Conservation (phyloP, 192 early-diverging fungal species). For the Mortierella alpina region DNA sequence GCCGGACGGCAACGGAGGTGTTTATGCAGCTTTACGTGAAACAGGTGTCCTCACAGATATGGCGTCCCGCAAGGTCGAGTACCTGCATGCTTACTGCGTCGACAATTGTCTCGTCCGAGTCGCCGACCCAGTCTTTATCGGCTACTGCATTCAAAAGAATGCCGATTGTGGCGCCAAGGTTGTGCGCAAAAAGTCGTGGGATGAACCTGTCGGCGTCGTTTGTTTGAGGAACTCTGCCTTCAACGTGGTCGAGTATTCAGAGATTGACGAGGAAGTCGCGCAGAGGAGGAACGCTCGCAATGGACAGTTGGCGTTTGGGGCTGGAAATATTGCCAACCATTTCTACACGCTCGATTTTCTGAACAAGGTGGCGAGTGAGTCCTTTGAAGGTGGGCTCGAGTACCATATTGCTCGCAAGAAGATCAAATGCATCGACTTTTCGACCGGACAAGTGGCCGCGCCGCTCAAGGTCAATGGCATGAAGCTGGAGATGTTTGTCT, state of each 20-base stretch:
- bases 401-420: conserved; percentile 99
- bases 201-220: conserved; percentile 96
- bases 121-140: conserved; percentile 96
- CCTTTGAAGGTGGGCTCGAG: conserved; percentile 86
- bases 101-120: conserved; percentile 98
- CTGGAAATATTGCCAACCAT: conserved; percentile 99
- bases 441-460: conserved; percentile 72
- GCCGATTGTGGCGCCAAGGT: conserved; percentile 96
- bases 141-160: conserved; percentile 88
- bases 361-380: conserved; percentile 72
- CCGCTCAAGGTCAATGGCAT: conserved; percentile 93
- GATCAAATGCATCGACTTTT: conserved; percentile 90
- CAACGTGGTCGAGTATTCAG: conserved; percentile 96
- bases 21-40: conserved; percentile 91
- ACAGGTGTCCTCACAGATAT: conserved; percentile 87
- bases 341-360: conserved; percentile 96
- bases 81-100: conserved; percentile 95
- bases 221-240: conserved; percentile 86
- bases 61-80: conserved; percentile 83
- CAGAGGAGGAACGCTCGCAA: conserved; percentile 70
- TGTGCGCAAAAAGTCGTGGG: conserved; percentile 87
- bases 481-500: conserved; percentile 99
- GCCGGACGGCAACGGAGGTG: conserved; percentile 93
- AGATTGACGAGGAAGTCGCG: conserved; percentile 85
- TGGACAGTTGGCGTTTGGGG: conserved; percentile 84